phyloP scores from a whole-genome alignment of 305 asterid genomes.

The Fraxinus sp. region DNA sequence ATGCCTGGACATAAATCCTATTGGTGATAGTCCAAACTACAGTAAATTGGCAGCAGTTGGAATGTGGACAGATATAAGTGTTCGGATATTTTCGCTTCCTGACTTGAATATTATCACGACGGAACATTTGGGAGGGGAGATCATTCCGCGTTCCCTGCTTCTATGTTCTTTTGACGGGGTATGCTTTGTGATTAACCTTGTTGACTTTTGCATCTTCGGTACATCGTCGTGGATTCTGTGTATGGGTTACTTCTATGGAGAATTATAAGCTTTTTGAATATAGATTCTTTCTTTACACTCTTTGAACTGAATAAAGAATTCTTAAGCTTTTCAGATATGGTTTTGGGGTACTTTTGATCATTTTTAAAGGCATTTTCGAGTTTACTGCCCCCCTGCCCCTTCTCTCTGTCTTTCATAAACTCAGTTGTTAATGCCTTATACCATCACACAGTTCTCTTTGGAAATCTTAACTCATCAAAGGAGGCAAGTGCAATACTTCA shows the following conservation, averaged over 20 bases:
- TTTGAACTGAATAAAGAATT: background rate
- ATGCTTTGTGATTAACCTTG: conserved; percentile 27
- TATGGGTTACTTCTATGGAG: background rate
- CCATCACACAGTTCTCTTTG: background rate
- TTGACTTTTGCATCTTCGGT: background rate
- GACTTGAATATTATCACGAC: conserved; percentile 65
- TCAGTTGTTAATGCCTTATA: background rate
- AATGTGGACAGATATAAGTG: conserved; percentile 86
- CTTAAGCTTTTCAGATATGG: background rate
- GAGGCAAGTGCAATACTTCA: background rate
- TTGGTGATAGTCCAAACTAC: conserved; percentile 68
- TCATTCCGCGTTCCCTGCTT: conserved; percentile 90
- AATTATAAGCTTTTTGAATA: background rate
- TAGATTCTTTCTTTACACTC: background rate
- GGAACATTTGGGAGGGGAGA: conserved; percentile 89
- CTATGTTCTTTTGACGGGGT: conserved; percentile 92
- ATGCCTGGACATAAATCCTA: conserved; percentile 88
- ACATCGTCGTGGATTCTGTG: background rate
- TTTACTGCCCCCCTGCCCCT: background rate
- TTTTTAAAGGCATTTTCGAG: too few species aligned
- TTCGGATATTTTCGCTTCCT: conserved; percentile 80
- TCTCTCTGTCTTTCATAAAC: background rate
- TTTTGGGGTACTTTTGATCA: background rate
- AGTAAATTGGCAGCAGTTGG: conserved; percentile 89
- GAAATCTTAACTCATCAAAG: background rate